Conservation (phyloP, 2,329 filamentous ascomycete genomes). For the Apiospora sp. region DNA sequence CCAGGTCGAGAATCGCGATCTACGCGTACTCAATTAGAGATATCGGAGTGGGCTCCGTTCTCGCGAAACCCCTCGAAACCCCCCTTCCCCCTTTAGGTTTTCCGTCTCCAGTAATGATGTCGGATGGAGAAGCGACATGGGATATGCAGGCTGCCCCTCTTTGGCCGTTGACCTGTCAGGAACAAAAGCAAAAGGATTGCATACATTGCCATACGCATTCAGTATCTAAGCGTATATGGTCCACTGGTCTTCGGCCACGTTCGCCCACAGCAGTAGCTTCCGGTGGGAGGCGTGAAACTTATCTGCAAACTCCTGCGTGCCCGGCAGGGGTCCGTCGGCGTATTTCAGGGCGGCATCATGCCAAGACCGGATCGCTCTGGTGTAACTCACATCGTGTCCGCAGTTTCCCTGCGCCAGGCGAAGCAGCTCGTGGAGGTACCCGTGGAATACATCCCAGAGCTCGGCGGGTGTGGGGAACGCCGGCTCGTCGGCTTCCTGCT, state of each 20-base stretch:
- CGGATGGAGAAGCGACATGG: background rate
- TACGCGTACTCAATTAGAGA: background rate
- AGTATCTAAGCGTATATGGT: background rate
- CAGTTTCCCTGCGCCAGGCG: constrained; percentile 32
- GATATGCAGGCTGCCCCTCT: background rate
- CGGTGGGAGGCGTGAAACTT: constrained; percentile 36
- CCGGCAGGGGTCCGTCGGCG: constrained; percentile 27
- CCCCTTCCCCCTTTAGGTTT: background rate
- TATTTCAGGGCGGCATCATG: constrained; percentile 27
- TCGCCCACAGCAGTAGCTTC: constrained; percentile 39
- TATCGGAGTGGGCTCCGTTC: background rate
- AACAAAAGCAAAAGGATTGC: background rate
- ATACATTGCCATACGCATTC: background rate
- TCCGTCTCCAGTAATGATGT: background rate
- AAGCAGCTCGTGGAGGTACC: constrained; percentile 35
- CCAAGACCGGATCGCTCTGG: constrained; percentile 34
- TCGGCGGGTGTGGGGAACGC: constrained; percentile 30
- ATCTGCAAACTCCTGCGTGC: constrained; percentile 33
- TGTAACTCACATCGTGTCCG: constrained; percentile 35
- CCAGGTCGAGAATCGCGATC: background rate
- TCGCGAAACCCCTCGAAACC: background rate
- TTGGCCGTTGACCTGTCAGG: background rate
- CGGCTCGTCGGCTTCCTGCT: background rate
- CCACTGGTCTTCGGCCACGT: constrained; percentile 28
- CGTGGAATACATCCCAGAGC: constrained; percentile 34